A percentile compares a stretch with the other conserved stretches of the same genome.
Conservation (phyloP, 2,329 filamentous ascomycete species). For the Polychaeton citri region DNA sequence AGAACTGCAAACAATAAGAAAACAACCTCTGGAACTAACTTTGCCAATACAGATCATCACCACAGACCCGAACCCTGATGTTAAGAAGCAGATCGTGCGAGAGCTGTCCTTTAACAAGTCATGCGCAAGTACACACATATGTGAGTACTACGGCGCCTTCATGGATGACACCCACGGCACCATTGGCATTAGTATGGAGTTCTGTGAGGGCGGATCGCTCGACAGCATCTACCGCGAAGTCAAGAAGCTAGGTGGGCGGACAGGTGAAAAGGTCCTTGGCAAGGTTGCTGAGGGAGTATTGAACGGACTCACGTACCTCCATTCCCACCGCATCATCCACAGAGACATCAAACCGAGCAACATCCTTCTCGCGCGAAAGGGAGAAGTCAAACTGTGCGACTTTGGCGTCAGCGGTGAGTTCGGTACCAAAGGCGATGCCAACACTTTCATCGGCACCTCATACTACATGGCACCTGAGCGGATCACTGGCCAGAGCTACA, state of each 20-base stretch:
- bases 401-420: conserved; percentile 97
- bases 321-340: conserved; percentile 94
- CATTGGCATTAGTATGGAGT: conserved; percentile 98
- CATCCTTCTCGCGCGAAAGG: conserved; percentile 81
- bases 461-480: conserved; percentile 99
- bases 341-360: conserved; percentile 98
- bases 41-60: conserved; percentile 64
- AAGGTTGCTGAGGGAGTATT: conserved; percentile 94
- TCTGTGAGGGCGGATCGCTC: conserved; percentile 89
- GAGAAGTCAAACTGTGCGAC: conserved; percentile 94
- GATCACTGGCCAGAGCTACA: conserved; percentile 95
- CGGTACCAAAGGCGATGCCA: conserved; percentile 94
- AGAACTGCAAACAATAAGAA: conserved; percentile 1
- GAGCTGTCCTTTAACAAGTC: conserved; percentile 97
- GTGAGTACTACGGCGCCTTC: conserved; percentile 93
- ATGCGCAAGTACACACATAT: conserved; percentile 91
- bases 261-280: conserved; percentile 91
- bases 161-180: conserved; percentile 91
- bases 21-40: background rate
- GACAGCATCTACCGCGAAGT: conserved; percentile 97
- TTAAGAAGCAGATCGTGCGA: conserved; percentile 95
- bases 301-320: conserved; percentile 85
- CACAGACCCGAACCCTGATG: conserved; percentile 91
- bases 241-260: conserved; percentile 84
- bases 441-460: conserved; percentile 96